phyloP scores from a whole-genome alignment of 768 basidiomycete genomes.

The Collybiopsis luxurians region DNA sequence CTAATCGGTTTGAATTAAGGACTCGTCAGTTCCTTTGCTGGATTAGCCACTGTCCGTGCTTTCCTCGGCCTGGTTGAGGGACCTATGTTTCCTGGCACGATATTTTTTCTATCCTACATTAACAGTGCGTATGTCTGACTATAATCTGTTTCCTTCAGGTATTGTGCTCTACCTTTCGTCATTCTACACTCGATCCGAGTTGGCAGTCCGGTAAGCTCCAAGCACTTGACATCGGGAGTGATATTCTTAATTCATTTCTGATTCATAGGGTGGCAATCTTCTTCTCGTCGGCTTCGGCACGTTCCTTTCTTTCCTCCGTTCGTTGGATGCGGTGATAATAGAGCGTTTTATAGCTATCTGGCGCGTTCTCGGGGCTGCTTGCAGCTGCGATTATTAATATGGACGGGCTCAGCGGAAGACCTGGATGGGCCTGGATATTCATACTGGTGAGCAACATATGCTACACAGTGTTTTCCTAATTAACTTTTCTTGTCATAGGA shows the following conservation, averaged over 20 bases:
- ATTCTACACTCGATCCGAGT: slow-evolving; percentile 33
- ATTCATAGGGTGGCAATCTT: slow-evolving; percentile 33
- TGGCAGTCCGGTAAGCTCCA: slow-evolving; percentile 26
- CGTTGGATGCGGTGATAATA: background rate
- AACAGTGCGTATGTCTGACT: background rate
- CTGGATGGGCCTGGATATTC: slow-evolving; percentile 66
- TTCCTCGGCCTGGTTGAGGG: slow-evolving; percentile 55
- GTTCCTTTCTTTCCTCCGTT: slow-evolving; percentile 1
- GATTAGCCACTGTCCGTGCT: slow-evolving; percentile 48
- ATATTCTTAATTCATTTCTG: background rate
- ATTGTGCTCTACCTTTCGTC: slow-evolving; percentile 40
- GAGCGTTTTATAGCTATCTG: slow-evolving; percentile 36
- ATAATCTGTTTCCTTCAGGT: slow-evolving; percentile 15
- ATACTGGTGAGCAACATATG: slow-evolving; percentile 33
- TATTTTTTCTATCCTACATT: background rate
- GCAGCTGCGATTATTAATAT: slow-evolving; percentile 60
- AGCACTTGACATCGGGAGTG: background rate
- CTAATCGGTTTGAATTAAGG: slow-evolving; percentile 25
- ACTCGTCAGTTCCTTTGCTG: slow-evolving; percentile 40
- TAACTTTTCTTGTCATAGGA: slow-evolving; percentile 18
- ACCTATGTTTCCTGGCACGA: slow-evolving; percentile 24
- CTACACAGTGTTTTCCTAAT: background rate
- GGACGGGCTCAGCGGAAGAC: slow-evolving; percentile 44
- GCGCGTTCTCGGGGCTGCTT: slow-evolving; percentile 63
- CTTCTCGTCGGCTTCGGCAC: slow-evolving; percentile 33